Evolutionary conservation across 345 rosid genomes (phyloP).

Genomic region (Linum usitatissimum): DNA sequence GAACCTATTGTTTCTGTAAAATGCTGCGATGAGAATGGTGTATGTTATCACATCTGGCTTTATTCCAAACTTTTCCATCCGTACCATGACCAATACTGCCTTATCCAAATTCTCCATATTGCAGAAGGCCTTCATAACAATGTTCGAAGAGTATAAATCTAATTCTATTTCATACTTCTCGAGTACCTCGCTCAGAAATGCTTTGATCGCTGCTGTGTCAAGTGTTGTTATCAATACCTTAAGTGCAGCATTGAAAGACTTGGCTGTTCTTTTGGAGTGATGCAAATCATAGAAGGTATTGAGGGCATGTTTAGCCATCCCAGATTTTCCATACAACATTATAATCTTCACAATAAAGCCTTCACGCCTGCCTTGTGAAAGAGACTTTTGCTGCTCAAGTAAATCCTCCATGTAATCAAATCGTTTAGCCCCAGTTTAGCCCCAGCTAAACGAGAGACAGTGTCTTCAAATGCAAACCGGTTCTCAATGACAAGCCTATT

Average conservation of each 20-base stretch:
- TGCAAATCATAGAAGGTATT: slow-evolving; percentile 57
- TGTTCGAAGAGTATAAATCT: slow-evolving; percentile 50
- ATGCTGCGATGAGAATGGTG: slow-evolving; percentile 62
- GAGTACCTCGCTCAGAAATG: slow-evolving; percentile 32
- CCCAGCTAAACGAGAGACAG: slow-evolving; percentile 60
- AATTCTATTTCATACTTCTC: slow-evolving; percentile 30
- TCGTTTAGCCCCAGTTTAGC: slow-evolving; percentile 51
- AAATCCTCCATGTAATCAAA: slow-evolving; percentile 59
- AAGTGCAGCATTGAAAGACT: slow-evolving; percentile 68
- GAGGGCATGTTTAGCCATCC: slow-evolving; percentile 57
- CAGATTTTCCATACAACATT: slow-evolving; percentile 69
- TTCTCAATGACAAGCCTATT: slow-evolving; percentile 55
- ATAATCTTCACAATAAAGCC: slow-evolving; percentile 75
- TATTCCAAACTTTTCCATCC: slow-evolving; percentile 49
- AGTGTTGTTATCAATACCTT: slow-evolving; percentile 41
- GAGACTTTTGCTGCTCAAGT: slow-evolving; percentile 79
- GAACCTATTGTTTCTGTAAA: slow-evolving; percentile 37
- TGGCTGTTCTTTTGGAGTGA: slow-evolving; percentile 57
- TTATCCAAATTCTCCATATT: slow-evolving; percentile 43
- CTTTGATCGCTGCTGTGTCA: slow-evolving; percentile 38
- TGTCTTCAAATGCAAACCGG: slow-evolving; percentile 63
- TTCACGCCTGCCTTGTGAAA: slow-evolving; percentile 75
- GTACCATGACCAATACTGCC: slow-evolving; percentile 41
- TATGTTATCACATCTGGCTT: slow-evolving; percentile 63
- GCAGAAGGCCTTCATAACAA: slow-evolving; percentile 45